Percentiles rank a stretch among this genome's conserved stretches.
Evolutionary conservation across 192 early-diverging fungal species (phyloP).

Genomic region (Nowakowskiella sp.): DNA sequence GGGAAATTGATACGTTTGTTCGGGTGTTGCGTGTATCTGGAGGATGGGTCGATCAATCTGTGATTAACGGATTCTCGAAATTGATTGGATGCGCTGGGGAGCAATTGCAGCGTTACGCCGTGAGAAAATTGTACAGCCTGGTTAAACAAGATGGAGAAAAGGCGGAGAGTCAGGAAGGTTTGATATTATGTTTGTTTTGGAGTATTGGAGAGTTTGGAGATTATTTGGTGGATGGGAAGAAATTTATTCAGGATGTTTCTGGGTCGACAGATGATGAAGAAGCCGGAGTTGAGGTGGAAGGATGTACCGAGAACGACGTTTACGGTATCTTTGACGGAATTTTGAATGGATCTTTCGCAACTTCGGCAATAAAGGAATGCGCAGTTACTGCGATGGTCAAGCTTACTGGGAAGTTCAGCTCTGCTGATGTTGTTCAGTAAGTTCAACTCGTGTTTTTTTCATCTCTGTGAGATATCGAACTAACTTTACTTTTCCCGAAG

Average conservation of each 20-base stretch:
- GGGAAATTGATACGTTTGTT: constrained; percentile 94
- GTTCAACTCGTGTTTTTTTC: constrained; percentile 5
- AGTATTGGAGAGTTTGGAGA: constrained; percentile 96
- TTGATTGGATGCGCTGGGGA: constrained; percentile 66
- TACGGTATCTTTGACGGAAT: constrained; percentile 67
- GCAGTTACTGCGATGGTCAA: constrained; percentile 84
- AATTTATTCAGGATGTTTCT: constrained; percentile 10
- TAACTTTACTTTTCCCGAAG: constrained; percentile 16
- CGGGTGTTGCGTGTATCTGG: constrained; percentile 68
- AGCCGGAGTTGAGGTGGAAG: constrained; percentile 7
- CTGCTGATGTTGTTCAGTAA: constrained; percentile 30
- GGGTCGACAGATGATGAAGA: constrained; percentile 4
- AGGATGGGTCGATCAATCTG: constrained; percentile 39
- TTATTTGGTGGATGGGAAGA: constrained; percentile 71
- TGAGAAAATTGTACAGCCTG: constrained; percentile 79
- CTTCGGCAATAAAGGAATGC: constrained; percentile 70
- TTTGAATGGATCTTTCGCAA: constrained; percentile 71
- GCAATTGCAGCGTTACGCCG: constrained; percentile 81
- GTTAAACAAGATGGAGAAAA: constrained; percentile 64
- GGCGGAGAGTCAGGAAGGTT: constrained; percentile 67
- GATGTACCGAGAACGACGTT: constrained; percentile 63
- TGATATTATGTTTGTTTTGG: constrained; percentile 87
- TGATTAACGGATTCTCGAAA: constrained; percentile 74
- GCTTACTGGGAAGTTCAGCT: constrained; percentile 70
- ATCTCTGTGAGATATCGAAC: constrained; percentile 4